Conservation (phyloP, 139 green algal genomes). For the Chlorella sp. region DNA sequence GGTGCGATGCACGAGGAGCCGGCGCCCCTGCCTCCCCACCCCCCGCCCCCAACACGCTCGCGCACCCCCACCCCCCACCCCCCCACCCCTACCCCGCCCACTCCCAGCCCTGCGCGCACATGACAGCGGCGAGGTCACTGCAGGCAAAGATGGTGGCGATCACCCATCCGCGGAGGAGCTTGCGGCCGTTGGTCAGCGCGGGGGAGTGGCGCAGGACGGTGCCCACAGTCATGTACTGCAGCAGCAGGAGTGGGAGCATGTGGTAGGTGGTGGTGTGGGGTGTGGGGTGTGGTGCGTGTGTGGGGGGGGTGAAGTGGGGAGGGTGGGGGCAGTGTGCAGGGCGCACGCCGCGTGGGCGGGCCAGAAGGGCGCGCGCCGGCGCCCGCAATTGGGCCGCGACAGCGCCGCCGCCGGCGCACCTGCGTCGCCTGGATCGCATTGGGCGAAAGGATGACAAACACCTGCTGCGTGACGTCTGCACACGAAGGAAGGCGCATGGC, state of each 20-base stretch:
- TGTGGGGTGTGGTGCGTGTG: no score
- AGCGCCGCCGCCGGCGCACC: background rate
- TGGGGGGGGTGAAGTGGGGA: no score
- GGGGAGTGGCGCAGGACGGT: constrained; percentile 20
- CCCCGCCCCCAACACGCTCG: no score
- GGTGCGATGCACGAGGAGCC: no score
- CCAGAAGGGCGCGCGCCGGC: background rate
- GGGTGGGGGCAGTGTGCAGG: background rate
- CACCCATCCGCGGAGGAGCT: constrained; percentile 20
- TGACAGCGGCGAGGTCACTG: constrained; percentile 11
- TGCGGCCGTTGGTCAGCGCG: constrained; percentile 2
- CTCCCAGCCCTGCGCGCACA: no score
- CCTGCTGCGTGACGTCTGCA: no score
- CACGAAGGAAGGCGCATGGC: no score
- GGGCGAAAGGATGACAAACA: constrained; percentile 4
- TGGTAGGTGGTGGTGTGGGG: no score
- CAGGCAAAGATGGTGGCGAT: constrained; percentile 15
- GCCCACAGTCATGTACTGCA: background rate
- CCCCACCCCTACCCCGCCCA: no score
- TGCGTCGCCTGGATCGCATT: background rate
- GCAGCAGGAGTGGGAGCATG: background rate
- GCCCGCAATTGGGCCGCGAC: background rate
- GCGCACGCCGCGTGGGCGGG: background rate
- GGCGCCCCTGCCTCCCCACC: no score
- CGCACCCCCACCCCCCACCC: no score